Evolutionary conservation across 2,329 filamentous ascomycete genomes (phyloP), one percentile per base, ranked within the genome.

Genomic region (Pestalotiopsis sp.): DNA sequence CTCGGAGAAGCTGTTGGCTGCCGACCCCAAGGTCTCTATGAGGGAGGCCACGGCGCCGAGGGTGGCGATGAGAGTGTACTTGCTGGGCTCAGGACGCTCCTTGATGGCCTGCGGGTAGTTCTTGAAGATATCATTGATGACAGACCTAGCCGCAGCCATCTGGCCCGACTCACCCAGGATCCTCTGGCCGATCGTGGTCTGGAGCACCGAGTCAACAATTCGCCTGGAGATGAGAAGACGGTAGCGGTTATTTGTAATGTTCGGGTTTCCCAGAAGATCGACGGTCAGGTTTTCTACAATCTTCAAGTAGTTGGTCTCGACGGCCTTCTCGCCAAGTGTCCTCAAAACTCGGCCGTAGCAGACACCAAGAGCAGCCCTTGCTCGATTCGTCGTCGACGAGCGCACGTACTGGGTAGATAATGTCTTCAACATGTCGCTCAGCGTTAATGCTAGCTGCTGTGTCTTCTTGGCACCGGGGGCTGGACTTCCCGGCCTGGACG

Each of bases 141-240:
- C 82, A 70, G 90, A 89, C 75, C 91, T 93, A 6, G 94, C 93
- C 36, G 93, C 94, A 73, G 92, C 90, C 69, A 95, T 85, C 76
- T 98, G 95, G 7, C 94, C 95, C 14, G 93, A 93, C 79, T 99
- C 95, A 13, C 94, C 94, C 2, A 99, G 85, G 73, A 98, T 92
- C 72, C 91, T 90, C 69, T 88, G 87, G 9, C 94, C 94, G 71
- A 98, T 87, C 7, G 96, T 90, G 69, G 95, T 92, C 75, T 97
- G 93, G 12, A 99, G 83, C 62, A 98, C 87, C 49, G 92, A 91
- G 72, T 94, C 91, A 14, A 97, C 89, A 73, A 95, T 97, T 77
- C 92, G 93, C 67, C 96, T 89, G 2, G 94, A 93, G 69, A 94
- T 91, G 17, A 99, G 85, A 17, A 97, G 87, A 20, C 95, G 92